Conservation (phyloP, 1,284 basidiomycete genomes). For the Cutaneotrichosporon spelunceum region DNA sequence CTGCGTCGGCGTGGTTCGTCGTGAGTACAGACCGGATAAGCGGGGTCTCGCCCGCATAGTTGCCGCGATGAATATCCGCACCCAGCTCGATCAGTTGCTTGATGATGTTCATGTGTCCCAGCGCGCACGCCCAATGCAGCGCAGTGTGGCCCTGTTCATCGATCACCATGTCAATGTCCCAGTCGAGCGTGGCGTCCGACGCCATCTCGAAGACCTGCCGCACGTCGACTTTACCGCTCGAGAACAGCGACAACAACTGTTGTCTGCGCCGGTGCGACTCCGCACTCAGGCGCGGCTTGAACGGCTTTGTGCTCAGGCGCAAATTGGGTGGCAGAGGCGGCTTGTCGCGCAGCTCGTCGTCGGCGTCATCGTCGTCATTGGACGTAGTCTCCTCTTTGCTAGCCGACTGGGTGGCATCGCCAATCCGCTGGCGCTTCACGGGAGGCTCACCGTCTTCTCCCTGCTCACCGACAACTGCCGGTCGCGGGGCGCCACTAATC, state of each 20-base stretch:
- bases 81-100: constrained; percentile 67
- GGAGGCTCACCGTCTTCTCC: constrained; percentile 22
- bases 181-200: constrained; percentile 26
- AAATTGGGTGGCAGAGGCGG: constrained; percentile 51
- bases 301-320: constrained; percentile 67
- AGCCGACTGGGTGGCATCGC: constrained; percentile 11
- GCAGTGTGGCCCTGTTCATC: constrained; percentile 95
- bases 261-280: constrained; percentile 54
- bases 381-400: constrained; percentile 8
- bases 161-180: constrained; percentile 75
- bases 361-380: constrained; percentile 28
- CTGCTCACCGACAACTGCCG: constrained; percentile 4
- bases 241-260: constrained; percentile 41
- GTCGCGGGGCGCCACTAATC: constrained; percentile 20
- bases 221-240: constrained; percentile 31
- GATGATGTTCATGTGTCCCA: constrained; percentile 68
- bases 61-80: constrained; percentile 83
- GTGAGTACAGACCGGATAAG: constrained; percentile 89
- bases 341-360: constrained; percentile 33
- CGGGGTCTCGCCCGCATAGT: constrained; percentile 90
- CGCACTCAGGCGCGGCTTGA: constrained; percentile 56
- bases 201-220: constrained; percentile 30
- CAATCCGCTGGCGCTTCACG: constrained; percentile 25
- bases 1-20: constrained; percentile 76
- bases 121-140: constrained; percentile 86